Evolutionary conservation across 306 rosid genomes (phyloP).

Genomic region (Alnus glutinosa): DNA sequence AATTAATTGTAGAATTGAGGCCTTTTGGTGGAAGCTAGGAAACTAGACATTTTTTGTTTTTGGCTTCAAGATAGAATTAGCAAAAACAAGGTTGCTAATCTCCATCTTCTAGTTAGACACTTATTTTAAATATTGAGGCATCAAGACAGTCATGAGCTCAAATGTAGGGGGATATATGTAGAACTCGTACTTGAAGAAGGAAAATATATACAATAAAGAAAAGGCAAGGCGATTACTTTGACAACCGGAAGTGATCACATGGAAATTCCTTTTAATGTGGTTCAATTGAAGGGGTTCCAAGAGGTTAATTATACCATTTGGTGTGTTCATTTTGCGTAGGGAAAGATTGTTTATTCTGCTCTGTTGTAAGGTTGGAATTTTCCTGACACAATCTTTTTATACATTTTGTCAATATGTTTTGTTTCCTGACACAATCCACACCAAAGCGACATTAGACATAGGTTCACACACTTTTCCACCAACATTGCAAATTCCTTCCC

Average conservation of each 20-base stretch:
- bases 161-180: neutral
- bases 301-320: neutral
- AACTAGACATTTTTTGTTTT: neutral
- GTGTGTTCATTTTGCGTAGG: constrained; percentile 2
- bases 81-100: neutral
- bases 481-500: too few species aligned
- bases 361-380: neutral
- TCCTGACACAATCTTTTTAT: neutral
- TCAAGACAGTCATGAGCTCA: neutral
- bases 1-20: neutral
- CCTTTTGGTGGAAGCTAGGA: neutral
- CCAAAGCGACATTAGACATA: too few species aligned
- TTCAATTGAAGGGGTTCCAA: neutral
- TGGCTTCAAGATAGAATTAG: neutral
- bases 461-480: too few species aligned
- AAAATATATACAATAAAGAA: too few species aligned
- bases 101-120: neutral
- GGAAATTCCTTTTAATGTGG: too few species aligned
- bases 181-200: neutral
- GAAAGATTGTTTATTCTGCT: neutral
- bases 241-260: too few species aligned
- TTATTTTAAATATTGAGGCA: neutral
- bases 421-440: neutral
- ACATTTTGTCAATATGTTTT: neutral
- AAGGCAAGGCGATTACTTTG: too few species aligned